Base-by-base conservation (phyloP, 192 early-diverging fungal genomes). In the Haplosporangium gracile region DNA sequence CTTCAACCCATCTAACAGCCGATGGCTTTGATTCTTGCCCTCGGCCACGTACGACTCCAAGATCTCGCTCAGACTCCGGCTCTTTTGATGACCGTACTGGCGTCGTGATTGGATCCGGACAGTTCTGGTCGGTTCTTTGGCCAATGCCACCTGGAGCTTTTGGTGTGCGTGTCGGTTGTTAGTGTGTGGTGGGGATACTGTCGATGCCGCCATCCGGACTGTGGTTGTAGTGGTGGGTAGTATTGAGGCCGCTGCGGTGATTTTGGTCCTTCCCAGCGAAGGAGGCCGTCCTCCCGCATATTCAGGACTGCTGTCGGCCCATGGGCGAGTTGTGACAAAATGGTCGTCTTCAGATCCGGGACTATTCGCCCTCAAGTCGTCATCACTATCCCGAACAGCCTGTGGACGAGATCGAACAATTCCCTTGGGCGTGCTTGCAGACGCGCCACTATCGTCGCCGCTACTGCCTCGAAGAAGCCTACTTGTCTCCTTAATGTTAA, bases 51-150 rank as follows among this genome's bases (percentile, higher is more conserved):
- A 75, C 20, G 72, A 32, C 34, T 81, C 79, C 22, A 86, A 22
- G 22, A 81, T 70, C 36, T 86, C 84, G 22, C 79, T 68, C 5
- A 86, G 43, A 63, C 79, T 81, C 24, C 60, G 72, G 68, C 79
- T 86, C 72, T 86, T 86, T 43, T 81, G 79, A 20, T 86, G 84
- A 16, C 84, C 79, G 45, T 63, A 75, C 39, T 18, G 63, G 0
- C 79, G 84, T 10, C 34, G 43, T 45, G 69, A 34, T 1, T 9
- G 6, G 38, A 42, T 24, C 36, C 39, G 76, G 1, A 74, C 68
- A 2, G 71, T 77, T 18, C 20, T 51, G 18, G 49, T 51, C 0
- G 70, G 24, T 57, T 75, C 73, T 39, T 34, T 34, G 51, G 73
- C 7, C 36, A 32, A 65, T 51, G 26, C 73, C 9, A 9, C 45